Conservation (phyloP, 2,329 filamentous ascomycete species). For the Teratosphaeria viscida region DNA sequence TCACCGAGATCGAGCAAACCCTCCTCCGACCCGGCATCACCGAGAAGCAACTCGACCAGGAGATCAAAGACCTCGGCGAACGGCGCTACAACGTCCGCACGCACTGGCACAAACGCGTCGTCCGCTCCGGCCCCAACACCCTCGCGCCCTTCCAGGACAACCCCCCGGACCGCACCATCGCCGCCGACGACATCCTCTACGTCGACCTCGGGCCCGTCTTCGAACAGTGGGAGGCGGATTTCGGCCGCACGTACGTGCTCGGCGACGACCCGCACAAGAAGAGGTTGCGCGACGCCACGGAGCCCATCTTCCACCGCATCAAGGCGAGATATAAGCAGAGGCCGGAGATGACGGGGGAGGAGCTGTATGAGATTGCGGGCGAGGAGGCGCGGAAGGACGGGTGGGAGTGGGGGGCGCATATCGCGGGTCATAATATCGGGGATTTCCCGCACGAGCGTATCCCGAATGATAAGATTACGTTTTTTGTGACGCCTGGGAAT, state of each 20-base stretch:
- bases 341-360: constrained; percentile 38
- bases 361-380: constrained; percentile 37
- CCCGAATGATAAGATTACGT: constrained; percentile 34
- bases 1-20: constrained; percentile 37
- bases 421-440: constrained; percentile 42
- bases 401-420: constrained; percentile 35
- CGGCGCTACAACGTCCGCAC: constrained; percentile 36
- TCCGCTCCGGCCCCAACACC: constrained; percentile 42
- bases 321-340: constrained; percentile 30
- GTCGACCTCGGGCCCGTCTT: constrained; percentile 45
- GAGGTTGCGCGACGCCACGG: constrained; percentile 35
- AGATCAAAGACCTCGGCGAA: constrained; percentile 37
- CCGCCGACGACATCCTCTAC: constrained; percentile 41
- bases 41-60: constrained; percentile 38
- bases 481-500: constrained; percentile 40
- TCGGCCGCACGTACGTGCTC: constrained; percentile 43
- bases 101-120: constrained; percentile 45
- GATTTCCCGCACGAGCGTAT: constrained; percentile 44
- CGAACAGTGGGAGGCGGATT: constrained; percentile 44
- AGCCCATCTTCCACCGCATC: constrained; percentile 38
- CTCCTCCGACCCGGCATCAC: constrained; percentile 39
- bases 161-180: constrained; percentile 39
- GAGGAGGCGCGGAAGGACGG: constrained; percentile 24
- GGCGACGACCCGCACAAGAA: constrained; percentile 37
- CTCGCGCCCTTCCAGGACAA: constrained; percentile 39